Conservation (phyloP, 257 asterid genomes). For the Buddleja alternifolia region DNA sequence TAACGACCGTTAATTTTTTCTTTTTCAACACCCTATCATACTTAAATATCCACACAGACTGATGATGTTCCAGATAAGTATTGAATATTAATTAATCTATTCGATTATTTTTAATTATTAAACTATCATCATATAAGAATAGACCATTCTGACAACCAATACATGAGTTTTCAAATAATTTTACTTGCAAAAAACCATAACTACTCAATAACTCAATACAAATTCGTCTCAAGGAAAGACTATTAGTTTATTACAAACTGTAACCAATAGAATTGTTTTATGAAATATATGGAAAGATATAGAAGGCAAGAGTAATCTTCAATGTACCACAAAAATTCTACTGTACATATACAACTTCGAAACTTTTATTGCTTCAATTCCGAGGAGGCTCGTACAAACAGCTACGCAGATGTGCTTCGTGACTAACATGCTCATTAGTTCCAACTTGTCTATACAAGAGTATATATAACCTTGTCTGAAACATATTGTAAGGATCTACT, state of each 20-base stretch:
- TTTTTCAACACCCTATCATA: too few species aligned
- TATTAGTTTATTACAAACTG: conserved; percentile 1
- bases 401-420: conserved; percentile 36
- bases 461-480: conserved; percentile 34
- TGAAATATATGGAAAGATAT: neutral
- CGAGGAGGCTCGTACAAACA: conserved; percentile 33
- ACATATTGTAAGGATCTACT: conserved; percentile 27
- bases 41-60: too few species aligned
- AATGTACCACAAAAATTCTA: conserved; percentile 29
- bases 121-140: neutral
- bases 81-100: too few species aligned
- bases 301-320: conserved; percentile 5
- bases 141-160: neutral
- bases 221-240: neutral
- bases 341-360: conserved; percentile 39
- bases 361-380: conserved; percentile 43
- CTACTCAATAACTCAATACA: neutral
- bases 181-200: neutral
- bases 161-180: neutral
- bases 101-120: too few species aligned
- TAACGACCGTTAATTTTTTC: neutral
- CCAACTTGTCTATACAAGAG: conserved; percentile 50
- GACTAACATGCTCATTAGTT: conserved; percentile 41
- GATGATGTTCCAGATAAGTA: too few species aligned
- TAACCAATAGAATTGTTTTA: neutral